phyloP scores from a whole-genome alignment of 805 yeast genomes.

The Grigorovia humatica region DNA sequence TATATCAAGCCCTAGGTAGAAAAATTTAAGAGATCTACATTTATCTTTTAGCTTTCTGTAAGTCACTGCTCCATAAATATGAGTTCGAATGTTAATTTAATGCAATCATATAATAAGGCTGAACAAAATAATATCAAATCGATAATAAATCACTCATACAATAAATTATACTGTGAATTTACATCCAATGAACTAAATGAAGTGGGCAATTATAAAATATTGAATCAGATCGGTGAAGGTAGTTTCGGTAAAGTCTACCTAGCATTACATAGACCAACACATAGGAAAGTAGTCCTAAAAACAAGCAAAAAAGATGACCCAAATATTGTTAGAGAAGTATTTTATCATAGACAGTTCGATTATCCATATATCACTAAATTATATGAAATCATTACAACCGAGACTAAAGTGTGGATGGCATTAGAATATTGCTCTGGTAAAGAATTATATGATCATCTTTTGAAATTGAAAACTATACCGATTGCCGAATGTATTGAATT shows the following conservation, averaged over 20 bases:
- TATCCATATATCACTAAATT: conserved; percentile 78
- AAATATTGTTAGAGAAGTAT: conserved; percentile 81
- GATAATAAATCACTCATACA: conserved; percentile 52
- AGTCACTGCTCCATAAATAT: not conserved
- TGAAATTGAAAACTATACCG: conserved; percentile 41
- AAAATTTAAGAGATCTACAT: no score
- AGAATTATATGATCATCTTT: conserved; percentile 60
- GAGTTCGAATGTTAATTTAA: not conserved
- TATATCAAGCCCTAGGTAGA: not conserved
- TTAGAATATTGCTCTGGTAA: conserved; percentile 82
- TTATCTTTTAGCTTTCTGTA: no score
- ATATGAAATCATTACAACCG: conserved; percentile 79
- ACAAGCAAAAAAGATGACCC: conserved; percentile 71
- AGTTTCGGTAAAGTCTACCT: conserved; percentile 86
- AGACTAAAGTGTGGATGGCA: conserved; percentile 72
- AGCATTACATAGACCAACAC: conserved; percentile 68
- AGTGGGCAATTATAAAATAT: conserved; percentile 72
- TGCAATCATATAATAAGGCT: conserved; percentile 10
- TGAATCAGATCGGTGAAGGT: conserved; percentile 78
- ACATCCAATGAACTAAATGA: conserved; percentile 41
- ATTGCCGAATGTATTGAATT: conserved; percentile 40
- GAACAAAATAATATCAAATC: conserved; percentile 26
- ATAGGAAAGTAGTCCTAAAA: conserved; percentile 73
- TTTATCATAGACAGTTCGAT: conserved; percentile 72
- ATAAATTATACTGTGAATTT: conserved; percentile 43